Conservation (phyloP, 2,329 filamentous ascomycete genomes). For the Fusarium penzigii region DNA sequence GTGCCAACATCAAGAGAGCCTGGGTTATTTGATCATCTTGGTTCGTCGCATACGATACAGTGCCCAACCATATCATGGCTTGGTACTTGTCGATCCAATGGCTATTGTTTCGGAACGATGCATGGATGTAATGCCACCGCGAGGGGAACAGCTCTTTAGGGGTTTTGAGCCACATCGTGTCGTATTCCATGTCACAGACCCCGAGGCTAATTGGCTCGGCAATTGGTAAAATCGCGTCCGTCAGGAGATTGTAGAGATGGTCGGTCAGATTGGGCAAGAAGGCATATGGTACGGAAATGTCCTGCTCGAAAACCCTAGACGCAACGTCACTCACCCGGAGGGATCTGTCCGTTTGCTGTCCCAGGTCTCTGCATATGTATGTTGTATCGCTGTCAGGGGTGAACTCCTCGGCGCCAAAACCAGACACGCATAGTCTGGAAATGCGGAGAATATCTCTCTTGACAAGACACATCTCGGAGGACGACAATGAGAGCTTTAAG, state of each 20-base stretch:
- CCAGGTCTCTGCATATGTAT: constrained; percentile 13
- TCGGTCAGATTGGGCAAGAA: not conserved
- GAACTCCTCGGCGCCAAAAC: constrained; percentile 23
- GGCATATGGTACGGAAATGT: not conserved
- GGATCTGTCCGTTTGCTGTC: not conserved
- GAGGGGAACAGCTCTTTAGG: constrained; percentile 1
- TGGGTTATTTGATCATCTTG: constrained; percentile 12
- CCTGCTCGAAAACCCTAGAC: not conserved
- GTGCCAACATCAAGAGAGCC: constrained; percentile 11
- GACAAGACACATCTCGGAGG: constrained; percentile 1
- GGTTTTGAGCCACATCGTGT: constrained; percentile 15
- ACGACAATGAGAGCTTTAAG: too few relatives aligned
- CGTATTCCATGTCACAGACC: constrained; percentile 9
- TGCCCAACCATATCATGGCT: constrained; percentile 18
- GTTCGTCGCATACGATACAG: constrained; percentile 11
- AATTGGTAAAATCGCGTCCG: not conserved
- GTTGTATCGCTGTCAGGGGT: constrained; percentile 4
- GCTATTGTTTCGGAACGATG: constrained; percentile 9
- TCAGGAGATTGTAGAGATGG: constrained; percentile 1
- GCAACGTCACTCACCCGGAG: constrained; percentile 1
- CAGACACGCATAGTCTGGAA: constrained; percentile 10
- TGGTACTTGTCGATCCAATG: constrained; percentile 18
- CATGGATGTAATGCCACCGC: constrained; percentile 19
- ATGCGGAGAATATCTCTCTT: constrained; percentile 15
- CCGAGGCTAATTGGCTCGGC: not conserved